Evolutionary conservation across 495 filamentous ascomycete genomes (phyloP), one percentile per base, ranked within the genome.

Genomic region (Pyrenula massariospora): DNA sequence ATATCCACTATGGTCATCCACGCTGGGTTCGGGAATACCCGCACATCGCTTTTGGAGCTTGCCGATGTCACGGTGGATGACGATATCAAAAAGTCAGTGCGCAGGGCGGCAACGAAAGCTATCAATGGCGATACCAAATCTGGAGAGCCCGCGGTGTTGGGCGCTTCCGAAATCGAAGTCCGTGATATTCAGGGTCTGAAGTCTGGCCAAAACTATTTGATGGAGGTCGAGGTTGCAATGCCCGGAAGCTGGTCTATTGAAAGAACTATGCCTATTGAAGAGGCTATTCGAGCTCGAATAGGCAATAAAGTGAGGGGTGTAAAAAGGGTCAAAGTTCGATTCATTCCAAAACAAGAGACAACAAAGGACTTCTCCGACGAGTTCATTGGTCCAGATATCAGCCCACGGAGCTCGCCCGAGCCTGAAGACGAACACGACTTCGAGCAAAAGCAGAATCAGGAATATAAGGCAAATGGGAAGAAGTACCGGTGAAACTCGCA

Each of bases 1-100:
- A 95, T 98, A 55, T 94, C 91, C 24, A 65, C 89, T 48, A 86
- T 98, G 83, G 92, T 98, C 22, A 84, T 97, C 63, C 87, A 84
- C 58, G 93, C 93, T 20, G 93, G 93, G 1, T 89, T 82, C 76
- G 81, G 78, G 25, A 98, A 98, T 66, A 96, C 91, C 0, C 74
- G 81, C 23, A 77, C 84, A 3, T 86, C 92, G 3, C 72, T 97
- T 3, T 77, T 88, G 59, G 93, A 98, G 68, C 77, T 98, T 21
- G 89, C 90, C 0, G 93, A 98, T 66, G 84, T 84, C n/a, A 82
- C 84, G 22, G 82, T 97, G 36, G 91, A 96, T 59, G 78, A 83
- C 15, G 91, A 96, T 50, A 80, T 95, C 59, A 88, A 83, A 65
- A 63, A 68, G 0, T 84, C 83, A 0, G 79, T 96, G n/a, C 72